Evolutionary conservation across 805 yeast species (phyloP).

Genomic region (Crinitomyces ghanaensis): DNA sequence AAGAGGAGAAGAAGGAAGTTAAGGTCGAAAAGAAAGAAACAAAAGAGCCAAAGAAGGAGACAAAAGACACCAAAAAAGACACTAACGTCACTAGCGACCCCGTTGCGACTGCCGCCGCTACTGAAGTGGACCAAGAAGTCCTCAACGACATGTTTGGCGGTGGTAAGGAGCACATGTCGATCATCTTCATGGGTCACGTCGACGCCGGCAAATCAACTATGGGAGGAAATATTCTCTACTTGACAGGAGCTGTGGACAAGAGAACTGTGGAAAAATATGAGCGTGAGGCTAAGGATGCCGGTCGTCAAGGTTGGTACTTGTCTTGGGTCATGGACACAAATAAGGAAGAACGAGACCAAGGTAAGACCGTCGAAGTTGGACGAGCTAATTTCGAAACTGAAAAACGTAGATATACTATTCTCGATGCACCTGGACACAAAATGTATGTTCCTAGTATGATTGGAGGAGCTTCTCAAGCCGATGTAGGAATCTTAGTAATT

Average conservation of each 20-base stretch:
- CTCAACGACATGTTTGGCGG: constrained; percentile 82
- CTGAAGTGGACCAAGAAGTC: constrained; percentile 61
- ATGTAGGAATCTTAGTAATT: constrained; percentile 92
- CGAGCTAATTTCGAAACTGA: constrained; percentile 97
- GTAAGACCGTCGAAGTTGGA: constrained; percentile 98
- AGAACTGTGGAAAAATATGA: constrained; percentile 97
- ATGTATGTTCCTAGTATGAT: constrained; percentile 98
- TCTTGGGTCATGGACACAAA: constrained; percentile 99
- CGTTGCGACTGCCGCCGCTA: too few relatives aligned
- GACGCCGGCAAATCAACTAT: constrained; percentile 99
- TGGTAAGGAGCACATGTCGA: constrained; percentile 82
- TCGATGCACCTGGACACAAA: constrained; percentile 99
- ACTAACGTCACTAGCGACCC: too few relatives aligned
- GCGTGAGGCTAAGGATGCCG: constrained; percentile 97
- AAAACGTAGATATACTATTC: constrained; percentile 91
- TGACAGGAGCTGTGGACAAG: constrained; percentile 97
- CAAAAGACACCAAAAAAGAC: too few relatives aligned
- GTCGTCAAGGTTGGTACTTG: constrained; percentile 99
- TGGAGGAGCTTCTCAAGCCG: constrained; percentile 99
- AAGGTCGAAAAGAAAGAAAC: constrained; percentile 48
- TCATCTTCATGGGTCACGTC: constrained; percentile 98
- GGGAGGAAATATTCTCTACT: constrained; percentile 92
- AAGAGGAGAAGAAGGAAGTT: constrained; percentile 23
- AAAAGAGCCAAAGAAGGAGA: too few relatives aligned
- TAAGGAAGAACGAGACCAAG: constrained; percentile 97